Evolutionary conservation across 2,329 filamentous ascomycete genomes (phyloP).

Genomic region (Verticillium zaregamsianum): DNA sequence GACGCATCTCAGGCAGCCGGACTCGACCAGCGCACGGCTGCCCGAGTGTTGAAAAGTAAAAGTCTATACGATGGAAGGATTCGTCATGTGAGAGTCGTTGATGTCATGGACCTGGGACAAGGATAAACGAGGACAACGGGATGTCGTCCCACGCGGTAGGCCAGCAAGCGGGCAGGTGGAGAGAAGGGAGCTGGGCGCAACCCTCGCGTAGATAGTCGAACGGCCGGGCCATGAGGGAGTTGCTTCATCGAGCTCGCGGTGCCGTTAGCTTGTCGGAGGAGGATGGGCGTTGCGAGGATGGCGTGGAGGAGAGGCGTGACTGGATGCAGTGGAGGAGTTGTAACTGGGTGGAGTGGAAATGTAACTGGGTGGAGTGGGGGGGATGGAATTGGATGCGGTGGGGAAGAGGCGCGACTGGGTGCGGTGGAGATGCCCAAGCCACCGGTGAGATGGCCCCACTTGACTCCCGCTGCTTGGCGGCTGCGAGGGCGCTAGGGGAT

Average conservation of each 20-base stretch:
- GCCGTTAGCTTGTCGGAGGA: not conserved
- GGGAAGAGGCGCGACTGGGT: not conserved
- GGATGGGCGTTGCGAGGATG: not conserved
- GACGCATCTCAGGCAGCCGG: not conserved
- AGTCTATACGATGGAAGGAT: too few species aligned
- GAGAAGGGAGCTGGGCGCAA: not conserved
- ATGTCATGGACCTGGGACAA: not conserved
- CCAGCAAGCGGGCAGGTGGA: not conserved
- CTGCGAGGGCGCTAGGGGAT: not conserved
- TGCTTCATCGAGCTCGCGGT: not conserved
- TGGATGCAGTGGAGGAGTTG: not conserved
- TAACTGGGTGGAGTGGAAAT: not conserved
- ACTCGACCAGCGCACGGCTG: too few species aligned
- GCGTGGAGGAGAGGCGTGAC: not conserved
- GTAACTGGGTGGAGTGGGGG: not conserved
- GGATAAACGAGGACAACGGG: not conserved
- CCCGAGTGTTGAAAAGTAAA: too few species aligned
- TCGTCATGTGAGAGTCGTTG: not conserved
- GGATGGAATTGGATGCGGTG: not conserved
- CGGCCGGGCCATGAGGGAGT: not conserved
- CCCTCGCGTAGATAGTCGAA: not conserved
- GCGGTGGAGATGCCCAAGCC: not conserved
- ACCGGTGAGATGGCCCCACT: not conserved
- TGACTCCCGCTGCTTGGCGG: not conserved
- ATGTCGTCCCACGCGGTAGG: not conserved